phyloP scores from a whole-genome alignment of 1,284 basidiomycete species.

The Cronartium quercuum region DNA sequence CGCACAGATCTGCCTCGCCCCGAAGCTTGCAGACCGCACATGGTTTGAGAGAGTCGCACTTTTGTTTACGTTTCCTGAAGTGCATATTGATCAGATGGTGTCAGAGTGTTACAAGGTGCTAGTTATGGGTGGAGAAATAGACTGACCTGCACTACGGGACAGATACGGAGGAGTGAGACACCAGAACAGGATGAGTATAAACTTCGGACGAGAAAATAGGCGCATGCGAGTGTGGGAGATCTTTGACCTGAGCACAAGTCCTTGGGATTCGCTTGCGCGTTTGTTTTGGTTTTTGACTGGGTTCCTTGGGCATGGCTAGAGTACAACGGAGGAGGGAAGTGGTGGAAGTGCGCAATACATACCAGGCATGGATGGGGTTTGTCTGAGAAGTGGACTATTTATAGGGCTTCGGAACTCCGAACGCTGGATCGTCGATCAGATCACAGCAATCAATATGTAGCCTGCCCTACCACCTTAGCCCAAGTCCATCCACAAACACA shows the following conservation, averaged over 20 bases:
- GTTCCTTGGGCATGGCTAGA: constrained; percentile 38
- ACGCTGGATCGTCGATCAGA: too few relatives aligned
- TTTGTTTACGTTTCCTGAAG: constrained; percentile 36
- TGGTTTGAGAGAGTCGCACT: constrained; percentile 37
- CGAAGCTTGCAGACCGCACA: constrained; percentile 37
- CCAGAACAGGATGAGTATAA: not conserved
- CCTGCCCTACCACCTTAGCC: too few relatives aligned
- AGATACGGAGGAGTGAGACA: too few relatives aligned
- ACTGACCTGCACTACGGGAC: constrained; percentile 29
- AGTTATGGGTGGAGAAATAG: not conserved
- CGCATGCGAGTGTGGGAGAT: not conserved
- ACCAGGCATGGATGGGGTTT: too few relatives aligned
- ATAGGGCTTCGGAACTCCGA: too few relatives aligned
- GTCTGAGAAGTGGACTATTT: too few relatives aligned
- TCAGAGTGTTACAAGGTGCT: too few relatives aligned
- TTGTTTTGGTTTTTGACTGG: constrained; percentile 27
- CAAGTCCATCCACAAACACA: too few relatives aligned
- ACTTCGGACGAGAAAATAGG: not conserved
- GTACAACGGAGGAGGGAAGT: too few relatives aligned
- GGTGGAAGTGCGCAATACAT: too few relatives aligned
- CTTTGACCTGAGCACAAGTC: constrained; percentile 31
- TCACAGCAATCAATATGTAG: too few relatives aligned
- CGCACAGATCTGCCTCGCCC: constrained; percentile 37
- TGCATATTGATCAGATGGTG: not conserved
- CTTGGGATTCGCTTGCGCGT: constrained; percentile 35